phyloP scores from a whole-genome alignment of 2,329 filamentous ascomycete genomes.

The Cladobotryum mycophilum region DNA sequence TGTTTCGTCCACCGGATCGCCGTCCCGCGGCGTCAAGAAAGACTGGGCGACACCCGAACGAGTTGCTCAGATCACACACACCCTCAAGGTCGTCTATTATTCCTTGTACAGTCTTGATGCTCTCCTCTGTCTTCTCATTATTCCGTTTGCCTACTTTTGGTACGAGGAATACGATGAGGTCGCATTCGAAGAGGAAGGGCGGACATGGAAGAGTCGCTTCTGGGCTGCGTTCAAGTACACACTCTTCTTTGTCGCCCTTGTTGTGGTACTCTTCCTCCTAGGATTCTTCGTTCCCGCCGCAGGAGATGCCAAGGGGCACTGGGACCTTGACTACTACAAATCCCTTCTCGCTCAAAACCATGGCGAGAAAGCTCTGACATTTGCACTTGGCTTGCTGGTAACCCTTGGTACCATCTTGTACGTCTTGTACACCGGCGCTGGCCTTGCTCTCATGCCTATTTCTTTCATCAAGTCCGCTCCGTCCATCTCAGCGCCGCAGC shows the following conservation, averaged over 20 bases:
- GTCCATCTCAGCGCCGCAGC: constrained; percentile 72
- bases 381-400: constrained; percentile 81
- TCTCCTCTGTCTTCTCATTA: constrained; percentile 77
- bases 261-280: constrained; percentile 78
- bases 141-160: constrained; percentile 97
- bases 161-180: constrained; percentile 96
- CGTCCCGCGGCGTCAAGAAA: constrained; percentile 75
- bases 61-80: constrained; percentile 70
- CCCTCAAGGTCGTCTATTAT: constrained; percentile 87
- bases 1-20: constrained; percentile 78
- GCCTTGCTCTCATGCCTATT: constrained; percentile 81
- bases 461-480: constrained; percentile 90
- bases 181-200: constrained; percentile 73
- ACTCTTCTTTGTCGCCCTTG: constrained; percentile 70
- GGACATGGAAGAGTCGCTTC: constrained; percentile 64
- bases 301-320: constrained; percentile 58
- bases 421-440: constrained; percentile 79
- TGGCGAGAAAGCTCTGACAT: constrained; percentile 86
- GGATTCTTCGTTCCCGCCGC: constrained; percentile 90
- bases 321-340: constrained; percentile 90
- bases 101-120: constrained; percentile 87
- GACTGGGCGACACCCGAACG: constrained; percentile 85
- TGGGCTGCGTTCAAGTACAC: constrained; percentile 90
- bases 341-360: constrained; percentile 70
- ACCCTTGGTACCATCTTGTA: constrained; percentile 83